Conservation (phyloP, 352 stramenopile species). For the Phytopythium mirpurense region DNA sequence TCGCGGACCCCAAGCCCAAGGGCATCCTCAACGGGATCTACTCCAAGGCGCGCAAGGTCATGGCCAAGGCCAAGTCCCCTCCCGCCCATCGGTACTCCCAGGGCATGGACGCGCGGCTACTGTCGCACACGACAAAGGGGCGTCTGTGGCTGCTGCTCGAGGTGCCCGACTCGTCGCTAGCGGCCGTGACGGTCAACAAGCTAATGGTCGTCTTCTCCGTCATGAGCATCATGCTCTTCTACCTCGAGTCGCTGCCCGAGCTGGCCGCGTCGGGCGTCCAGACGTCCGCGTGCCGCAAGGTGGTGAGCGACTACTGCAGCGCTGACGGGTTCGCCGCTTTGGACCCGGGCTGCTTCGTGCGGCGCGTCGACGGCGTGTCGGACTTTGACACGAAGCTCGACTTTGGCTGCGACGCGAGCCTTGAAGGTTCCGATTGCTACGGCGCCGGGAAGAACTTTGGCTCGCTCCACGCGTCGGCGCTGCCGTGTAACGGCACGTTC, state of each 20-base stretch:
- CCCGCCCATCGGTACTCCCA: slow-evolving; percentile 11
- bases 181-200: slow-evolving; percentile 45
- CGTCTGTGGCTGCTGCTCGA: slow-evolving; percentile 56
- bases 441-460: slow-evolving; percentile 50
- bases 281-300: slow-evolving; percentile 31
- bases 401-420: slow-evolving; percentile 30
- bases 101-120: slow-evolving; percentile 10
- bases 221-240: slow-evolving; percentile 67
- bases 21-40: slow-evolving; percentile 45
- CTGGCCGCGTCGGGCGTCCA: slow-evolving; percentile 40
- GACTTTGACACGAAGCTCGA: slow-evolving; percentile 30
- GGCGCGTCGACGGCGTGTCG: slow-evolving; percentile 15
- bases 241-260: slow-evolving; percentile 63
- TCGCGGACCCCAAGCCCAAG: slow-evolving; percentile 9
- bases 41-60: slow-evolving; percentile 24
- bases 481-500: slow-evolving; percentile 33
- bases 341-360: slow-evolving; percentile 50
- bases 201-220: slow-evolving; percentile 49
- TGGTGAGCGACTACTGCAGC: slow-evolving; percentile 52
- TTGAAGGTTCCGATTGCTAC: slow-evolving; percentile 32
- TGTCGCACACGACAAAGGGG: slow-evolving; percentile 27
- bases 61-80: slow-evolving; percentile 23
- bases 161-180: slow-evolving; percentile 48
- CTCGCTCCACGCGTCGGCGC: slow-evolving; percentile 20
- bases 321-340: slow-evolving; percentile 10